phyloP scores from a whole-genome alignment of 495 filamentous ascomycete genomes.

The Penicillium robsamsonii region DNA sequence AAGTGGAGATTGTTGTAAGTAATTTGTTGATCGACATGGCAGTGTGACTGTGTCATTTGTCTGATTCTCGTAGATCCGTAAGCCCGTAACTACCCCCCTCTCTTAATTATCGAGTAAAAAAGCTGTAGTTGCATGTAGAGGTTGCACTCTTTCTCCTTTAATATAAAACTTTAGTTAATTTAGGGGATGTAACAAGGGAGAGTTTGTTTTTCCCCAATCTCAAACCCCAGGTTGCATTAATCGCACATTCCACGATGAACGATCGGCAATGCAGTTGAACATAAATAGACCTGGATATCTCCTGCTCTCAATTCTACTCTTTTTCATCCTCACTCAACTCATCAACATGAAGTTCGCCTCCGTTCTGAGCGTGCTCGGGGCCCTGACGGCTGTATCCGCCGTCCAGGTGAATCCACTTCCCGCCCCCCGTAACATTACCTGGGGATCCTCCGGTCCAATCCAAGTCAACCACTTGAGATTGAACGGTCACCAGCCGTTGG shows the following conservation, averaged over 20 bases:
- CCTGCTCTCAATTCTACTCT: neutral
- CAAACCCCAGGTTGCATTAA: slow-evolving; percentile 7
- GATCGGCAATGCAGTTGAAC: slow-evolving; percentile 26
- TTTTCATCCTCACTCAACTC: slow-evolving; percentile 8
- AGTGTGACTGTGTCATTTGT: slow-evolving; percentile 10
- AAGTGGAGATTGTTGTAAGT: neutral
- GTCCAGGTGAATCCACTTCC: slow-evolving; percentile 56
- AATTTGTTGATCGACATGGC: neutral
- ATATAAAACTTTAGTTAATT: too few species aligned
- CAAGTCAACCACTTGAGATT: slow-evolving; percentile 30
- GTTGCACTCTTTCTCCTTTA: slow-evolving; percentile 14
- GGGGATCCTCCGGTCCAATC: slow-evolving; percentile 52
- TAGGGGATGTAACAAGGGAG: slow-evolving; percentile 14
- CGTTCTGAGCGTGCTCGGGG: slow-evolving; percentile 27
- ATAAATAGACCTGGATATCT: slow-evolving; percentile 20
- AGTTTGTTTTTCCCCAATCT: slow-evolving; percentile 6
- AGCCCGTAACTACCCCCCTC: neutral
- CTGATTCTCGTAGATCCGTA: too few species aligned
- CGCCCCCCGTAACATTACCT: slow-evolving; percentile 52
- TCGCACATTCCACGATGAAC: slow-evolving; percentile 10
- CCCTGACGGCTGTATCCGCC: slow-evolving; percentile 32
- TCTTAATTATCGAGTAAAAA: too few species aligned
- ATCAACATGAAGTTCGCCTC: slow-evolving; percentile 33
- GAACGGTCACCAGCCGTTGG: slow-evolving; percentile 24
- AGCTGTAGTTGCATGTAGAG: slow-evolving; percentile 19